phyloP scores from a whole-genome alignment of 2,329 filamentous ascomycete species.

The Calonectria naviculata region DNA sequence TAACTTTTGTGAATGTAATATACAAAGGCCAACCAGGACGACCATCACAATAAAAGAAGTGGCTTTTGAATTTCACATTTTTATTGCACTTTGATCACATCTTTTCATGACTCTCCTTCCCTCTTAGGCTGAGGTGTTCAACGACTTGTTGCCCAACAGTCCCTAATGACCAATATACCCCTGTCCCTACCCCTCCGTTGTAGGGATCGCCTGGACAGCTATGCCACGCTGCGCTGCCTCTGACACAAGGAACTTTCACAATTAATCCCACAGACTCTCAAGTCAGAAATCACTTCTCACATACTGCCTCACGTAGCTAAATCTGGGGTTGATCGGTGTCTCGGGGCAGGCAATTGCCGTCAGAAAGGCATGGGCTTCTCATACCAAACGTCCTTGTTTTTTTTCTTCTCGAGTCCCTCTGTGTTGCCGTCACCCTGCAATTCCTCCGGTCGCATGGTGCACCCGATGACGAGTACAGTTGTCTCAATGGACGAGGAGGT shows the following conservation, averaged over 20 bases:
- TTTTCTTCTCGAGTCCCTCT: background rate
- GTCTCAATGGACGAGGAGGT: background rate
- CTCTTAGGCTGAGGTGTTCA: background rate
- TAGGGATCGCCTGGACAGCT: conserved; percentile 1
- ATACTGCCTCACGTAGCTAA: background rate
- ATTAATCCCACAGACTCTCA: background rate
- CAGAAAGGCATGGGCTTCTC: background rate
- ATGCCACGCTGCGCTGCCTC: conserved; percentile 7
- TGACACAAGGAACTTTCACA: conserved; percentile 2
- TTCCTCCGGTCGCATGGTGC: background rate
- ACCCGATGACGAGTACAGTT: background rate
- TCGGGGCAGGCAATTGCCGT: background rate
- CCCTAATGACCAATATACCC: background rate
- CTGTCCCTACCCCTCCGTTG: background rate
- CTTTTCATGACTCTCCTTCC: background rate
- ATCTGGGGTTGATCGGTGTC: conserved; percentile 1
- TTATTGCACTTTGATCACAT: background rate
- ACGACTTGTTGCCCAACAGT: background rate
- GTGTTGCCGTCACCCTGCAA: background rate
- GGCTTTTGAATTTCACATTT: background rate
- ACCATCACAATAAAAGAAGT: background rate
- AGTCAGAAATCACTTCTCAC: background rate
- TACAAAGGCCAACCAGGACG: background rate
- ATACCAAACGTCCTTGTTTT: background rate
- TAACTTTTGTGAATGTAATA: background rate